These are phyloP conservation scores for Leccinum subrobustum DNA, from an alignment of 1,284 basidiomycete species.

Conservation along the genomic window DNA sequence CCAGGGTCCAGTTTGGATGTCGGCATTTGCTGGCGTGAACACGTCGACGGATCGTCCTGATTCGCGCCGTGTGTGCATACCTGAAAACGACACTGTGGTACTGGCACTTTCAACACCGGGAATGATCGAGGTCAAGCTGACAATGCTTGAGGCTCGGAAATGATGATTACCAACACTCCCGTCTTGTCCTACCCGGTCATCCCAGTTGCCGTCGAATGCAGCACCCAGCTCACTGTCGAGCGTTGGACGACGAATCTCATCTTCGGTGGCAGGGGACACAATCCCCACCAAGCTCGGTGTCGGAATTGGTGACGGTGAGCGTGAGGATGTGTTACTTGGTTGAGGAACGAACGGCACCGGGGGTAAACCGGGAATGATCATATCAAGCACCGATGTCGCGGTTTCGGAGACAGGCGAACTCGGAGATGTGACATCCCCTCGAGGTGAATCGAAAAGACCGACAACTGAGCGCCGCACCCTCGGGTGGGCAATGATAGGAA, in stretches of 20 bases:
- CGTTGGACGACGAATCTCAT: constrained; percentile 17
- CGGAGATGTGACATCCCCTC: constrained; percentile 5
- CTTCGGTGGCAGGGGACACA: constrained; percentile 9
- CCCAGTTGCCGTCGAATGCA: constrained; percentile 29
- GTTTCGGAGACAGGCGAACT: constrained; percentile 16
- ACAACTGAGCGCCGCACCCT: constrained; percentile 60
- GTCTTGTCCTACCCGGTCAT: constrained; percentile 3
- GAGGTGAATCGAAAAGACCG: constrained; percentile 55
- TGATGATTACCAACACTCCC: constrained; percentile 13
- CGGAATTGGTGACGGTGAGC: constrained; percentile 27
- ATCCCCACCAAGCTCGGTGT: constrained; percentile 19
- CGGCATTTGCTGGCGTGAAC: constrained; percentile 3
- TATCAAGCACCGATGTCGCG: constrained; percentile 27
- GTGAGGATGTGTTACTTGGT: constrained; percentile 30
- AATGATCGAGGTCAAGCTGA: constrained; percentile 17
- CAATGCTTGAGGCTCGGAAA: constrained; percentile 25
- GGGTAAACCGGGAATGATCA: constrained; percentile 35
- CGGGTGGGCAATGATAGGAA: constrained; percentile 19
- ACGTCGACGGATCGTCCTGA: neutral
- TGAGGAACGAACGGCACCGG: constrained; percentile 35
- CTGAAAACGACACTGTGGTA: constrained; percentile 8
- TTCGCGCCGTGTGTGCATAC: constrained; percentile 1
- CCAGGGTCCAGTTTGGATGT: constrained; percentile 13
- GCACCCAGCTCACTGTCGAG: constrained; percentile 33
- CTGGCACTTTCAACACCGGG: constrained; percentile 10